A percentile compares a stretch with the other conserved stretches of the same genome.
Conservation (phyloP, 2,329 filamentous ascomycete genomes). For the Diaporthe sp. region DNA sequence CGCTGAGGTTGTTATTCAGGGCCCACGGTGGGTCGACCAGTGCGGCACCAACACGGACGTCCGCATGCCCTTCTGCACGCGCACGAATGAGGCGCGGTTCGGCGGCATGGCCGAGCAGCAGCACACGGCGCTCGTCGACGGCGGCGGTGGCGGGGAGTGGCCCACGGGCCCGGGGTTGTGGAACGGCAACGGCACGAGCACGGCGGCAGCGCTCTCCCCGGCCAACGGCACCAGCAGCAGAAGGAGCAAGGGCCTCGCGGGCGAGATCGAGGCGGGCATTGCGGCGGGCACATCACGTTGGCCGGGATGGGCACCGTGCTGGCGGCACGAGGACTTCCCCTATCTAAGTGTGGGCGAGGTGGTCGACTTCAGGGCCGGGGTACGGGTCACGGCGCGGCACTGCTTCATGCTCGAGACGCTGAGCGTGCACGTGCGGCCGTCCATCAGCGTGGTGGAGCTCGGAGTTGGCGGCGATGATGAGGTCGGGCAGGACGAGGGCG, state of each 20-base stretch:
- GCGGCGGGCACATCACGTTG: conserved; percentile 41
- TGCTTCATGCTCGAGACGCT: conserved; percentile 56
- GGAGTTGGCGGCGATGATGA: neutral
- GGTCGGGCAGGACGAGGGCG: conserved; percentile 40
- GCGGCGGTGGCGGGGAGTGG: conserved; percentile 52
- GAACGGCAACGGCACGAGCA: conserved; percentile 37
- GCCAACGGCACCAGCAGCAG: neutral
- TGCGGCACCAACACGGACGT: conserved; percentile 60
- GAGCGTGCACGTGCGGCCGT: conserved; percentile 58
- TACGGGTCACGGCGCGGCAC: conserved; percentile 43
- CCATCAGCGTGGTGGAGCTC: conserved; percentile 51
- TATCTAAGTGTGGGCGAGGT: conserved; percentile 63
- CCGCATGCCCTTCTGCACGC: conserved; percentile 61
- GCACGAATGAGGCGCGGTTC: conserved; percentile 46
- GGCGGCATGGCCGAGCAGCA: conserved; percentile 6
- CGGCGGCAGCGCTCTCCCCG: neutral
- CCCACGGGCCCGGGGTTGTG: conserved; percentile 24
- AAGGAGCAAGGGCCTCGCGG: conserved; percentile 3
- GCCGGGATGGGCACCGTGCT: conserved; percentile 61
- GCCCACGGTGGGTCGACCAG: conserved; percentile 64
- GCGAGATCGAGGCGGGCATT: conserved; percentile 19
- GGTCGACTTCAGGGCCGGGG: conserved; percentile 59
- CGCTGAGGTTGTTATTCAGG: conserved; percentile 50
- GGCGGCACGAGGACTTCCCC: conserved; percentile 68
- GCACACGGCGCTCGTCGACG: neutral